Evolutionary conservation across 345 rosid species (phyloP).

Genomic region (Durio zibethinus): DNA sequence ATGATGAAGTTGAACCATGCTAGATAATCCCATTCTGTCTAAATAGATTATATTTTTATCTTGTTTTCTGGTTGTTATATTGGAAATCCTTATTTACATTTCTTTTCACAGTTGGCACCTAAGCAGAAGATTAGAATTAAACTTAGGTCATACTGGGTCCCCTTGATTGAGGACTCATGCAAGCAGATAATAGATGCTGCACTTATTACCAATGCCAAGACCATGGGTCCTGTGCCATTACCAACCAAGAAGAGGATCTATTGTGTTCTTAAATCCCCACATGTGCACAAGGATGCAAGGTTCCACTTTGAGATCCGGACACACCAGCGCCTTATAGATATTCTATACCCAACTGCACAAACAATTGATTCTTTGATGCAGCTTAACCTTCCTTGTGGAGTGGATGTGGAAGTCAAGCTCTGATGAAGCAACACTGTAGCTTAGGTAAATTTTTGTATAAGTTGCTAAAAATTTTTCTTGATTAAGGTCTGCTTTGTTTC

Average conservation of each 20-base stretch:
- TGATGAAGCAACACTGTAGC: constrained; percentile 30
- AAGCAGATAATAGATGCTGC: constrained; percentile 97
- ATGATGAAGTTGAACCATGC: neutral
- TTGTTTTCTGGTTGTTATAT: neutral
- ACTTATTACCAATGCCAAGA: constrained; percentile 77
- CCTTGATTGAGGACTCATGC: constrained; percentile 89
- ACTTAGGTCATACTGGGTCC: constrained; percentile 90
- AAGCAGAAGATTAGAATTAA: constrained; percentile 97
- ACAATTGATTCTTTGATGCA: constrained; percentile 98
- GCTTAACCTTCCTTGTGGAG: constrained; percentile 95
- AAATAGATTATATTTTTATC: neutral
- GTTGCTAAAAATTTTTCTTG: neutral
- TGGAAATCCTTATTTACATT: neutral
- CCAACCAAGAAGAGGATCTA: constrained; percentile 87
- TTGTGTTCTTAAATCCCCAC: constrained; percentile 97
- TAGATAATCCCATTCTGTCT: neutral
- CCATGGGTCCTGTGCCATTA: constrained; percentile 93
- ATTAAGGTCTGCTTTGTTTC: neutral
- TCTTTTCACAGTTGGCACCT: constrained; percentile 63
- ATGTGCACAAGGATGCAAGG: constrained; percentile 98
- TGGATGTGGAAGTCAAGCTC: constrained; percentile 96
- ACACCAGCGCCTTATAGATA: constrained; percentile 87
- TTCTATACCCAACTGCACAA: constrained; percentile 93
- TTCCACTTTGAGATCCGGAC: constrained; percentile 94
- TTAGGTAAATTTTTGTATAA: constrained; percentile 22